These are phyloP conservation scores for Penicillium maclennaniae DNA, from an alignment of 495 filamentous ascomycete species.

Conservation along the genomic window DNA sequence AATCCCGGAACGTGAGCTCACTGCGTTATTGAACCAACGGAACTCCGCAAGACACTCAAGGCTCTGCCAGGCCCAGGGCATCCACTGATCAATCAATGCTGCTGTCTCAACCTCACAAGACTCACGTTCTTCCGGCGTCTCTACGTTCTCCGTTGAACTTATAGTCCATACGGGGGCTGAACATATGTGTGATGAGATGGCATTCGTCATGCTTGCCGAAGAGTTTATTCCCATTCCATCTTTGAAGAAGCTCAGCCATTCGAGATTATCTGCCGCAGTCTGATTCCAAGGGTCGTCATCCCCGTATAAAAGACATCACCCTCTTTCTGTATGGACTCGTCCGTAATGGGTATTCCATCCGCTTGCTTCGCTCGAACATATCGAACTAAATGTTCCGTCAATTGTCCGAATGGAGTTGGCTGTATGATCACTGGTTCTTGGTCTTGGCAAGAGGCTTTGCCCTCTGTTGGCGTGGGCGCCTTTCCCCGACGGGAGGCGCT, in stretches of 20 bases:
- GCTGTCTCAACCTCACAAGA: background rate
- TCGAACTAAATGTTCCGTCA: constrained; percentile 32
- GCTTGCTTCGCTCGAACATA: constrained; percentile 38
- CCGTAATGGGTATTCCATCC: constrained; percentile 40
- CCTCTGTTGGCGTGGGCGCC: background rate
- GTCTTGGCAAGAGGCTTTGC: background rate
- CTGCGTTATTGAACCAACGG: background rate
- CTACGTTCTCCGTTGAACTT: background rate
- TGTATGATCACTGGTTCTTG: background rate
- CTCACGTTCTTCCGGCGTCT: background rate
- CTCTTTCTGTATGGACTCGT: constrained; percentile 51
- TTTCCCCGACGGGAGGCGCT: constrained; percentile 8
- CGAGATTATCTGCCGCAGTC: constrained; percentile 54
- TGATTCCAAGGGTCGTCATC: constrained; percentile 62
- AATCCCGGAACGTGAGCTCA: background rate
- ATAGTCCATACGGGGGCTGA: background rate
- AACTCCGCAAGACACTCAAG: constrained; percentile 18
- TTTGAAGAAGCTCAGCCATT: constrained; percentile 58
- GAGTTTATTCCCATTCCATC: constrained; percentile 15
- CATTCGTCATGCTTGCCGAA: background rate
- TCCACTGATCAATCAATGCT: background rate
- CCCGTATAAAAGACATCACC: constrained; percentile 56
- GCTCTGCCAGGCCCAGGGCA: constrained; percentile 17
- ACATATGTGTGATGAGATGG: background rate
- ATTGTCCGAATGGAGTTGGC: constrained; percentile 4